Conservation (phyloP, 495 filamentous ascomycete species). For the Penicillium salamii region DNA sequence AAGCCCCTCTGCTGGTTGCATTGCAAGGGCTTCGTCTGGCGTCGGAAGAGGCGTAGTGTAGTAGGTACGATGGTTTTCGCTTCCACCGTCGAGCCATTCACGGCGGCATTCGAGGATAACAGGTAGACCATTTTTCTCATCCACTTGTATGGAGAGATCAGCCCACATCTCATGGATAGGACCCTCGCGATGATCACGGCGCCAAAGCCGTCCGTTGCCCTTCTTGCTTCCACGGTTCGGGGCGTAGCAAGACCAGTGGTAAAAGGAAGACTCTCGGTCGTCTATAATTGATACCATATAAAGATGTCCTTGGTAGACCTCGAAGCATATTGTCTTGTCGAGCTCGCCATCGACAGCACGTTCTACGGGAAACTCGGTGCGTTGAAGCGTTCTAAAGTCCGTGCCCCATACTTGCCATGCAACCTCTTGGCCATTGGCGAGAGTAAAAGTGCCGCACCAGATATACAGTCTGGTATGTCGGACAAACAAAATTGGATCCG, state of each 20-base stretch:
- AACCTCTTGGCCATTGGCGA: conserved; percentile 7
- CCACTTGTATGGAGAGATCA: conserved; percentile 59
- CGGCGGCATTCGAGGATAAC: conserved; percentile 68
- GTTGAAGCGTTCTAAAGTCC: conserved; percentile 48
- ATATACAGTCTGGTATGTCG: conserved; percentile 63
- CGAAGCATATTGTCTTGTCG: conserved; percentile 67
- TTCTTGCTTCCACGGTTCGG: conserved; percentile 15
- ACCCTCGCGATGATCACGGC: conserved; percentile 68
- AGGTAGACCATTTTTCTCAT: conserved; percentile 58
- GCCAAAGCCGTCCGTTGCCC: conserved; percentile 50
- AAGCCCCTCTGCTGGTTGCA: conserved; percentile 1
- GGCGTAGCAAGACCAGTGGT: conserved; percentile 63
- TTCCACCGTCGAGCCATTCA: conserved; percentile 63
- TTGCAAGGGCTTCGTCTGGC: conserved; percentile 22
- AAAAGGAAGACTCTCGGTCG: conserved; percentile 68
- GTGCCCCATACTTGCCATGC: too few species aligned
- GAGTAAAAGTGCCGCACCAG: conserved; percentile 57
- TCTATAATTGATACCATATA: conserved; percentile 72
- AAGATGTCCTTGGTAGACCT: conserved; percentile 64
- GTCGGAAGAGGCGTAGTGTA: conserved; percentile 61
- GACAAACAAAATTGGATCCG: conserved; percentile 50
- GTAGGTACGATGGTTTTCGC: conserved; percentile 63
- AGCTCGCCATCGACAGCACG: conserved; percentile 46
- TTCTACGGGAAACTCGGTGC: conserved; percentile 8
- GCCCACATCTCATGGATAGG: conserved; percentile 78